Evolutionary conservation across 495 filamentous ascomycete genomes (phyloP).

Genomic region (Podospora pseudoanserina): DNA sequence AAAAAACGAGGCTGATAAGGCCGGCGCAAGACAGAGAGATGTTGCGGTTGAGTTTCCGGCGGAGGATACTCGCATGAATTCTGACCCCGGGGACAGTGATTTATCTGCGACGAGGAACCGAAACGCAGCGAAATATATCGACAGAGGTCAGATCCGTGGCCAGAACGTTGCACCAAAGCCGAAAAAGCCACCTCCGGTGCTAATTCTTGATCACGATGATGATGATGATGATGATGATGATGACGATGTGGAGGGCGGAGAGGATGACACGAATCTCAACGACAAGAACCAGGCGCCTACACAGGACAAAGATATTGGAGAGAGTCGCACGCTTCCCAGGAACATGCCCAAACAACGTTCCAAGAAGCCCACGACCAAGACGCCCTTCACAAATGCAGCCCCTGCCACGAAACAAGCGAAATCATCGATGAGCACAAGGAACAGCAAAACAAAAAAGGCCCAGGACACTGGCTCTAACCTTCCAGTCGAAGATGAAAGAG

Average conservation of each 20-base stretch:
- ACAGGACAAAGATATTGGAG: background rate
- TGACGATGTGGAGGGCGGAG: background rate
- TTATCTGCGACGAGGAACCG: background rate
- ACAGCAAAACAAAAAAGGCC: background rate
- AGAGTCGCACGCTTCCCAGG: background rate
- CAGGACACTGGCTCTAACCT: background rate
- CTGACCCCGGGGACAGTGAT: background rate
- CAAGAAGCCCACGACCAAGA: background rate
- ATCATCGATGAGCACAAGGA: background rate
- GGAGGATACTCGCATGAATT: background rate
- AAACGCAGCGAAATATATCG: background rate
- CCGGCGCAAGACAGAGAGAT: background rate
- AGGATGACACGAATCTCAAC: background rate
- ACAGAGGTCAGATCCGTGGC: background rate
- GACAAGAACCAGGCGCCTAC: background rate
- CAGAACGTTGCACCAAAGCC: background rate
- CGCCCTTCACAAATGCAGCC: background rate
- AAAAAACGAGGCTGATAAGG: background rate
- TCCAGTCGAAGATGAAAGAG: background rate
- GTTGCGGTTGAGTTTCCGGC: background rate
- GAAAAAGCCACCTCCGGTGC: background rate
- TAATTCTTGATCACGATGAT: background rate
- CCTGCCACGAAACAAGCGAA: background rate
- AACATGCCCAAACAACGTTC: background rate
- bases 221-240: background rate